A percentile compares a stretch with the other conserved stretches of the same genome.
Evolutionary conservation across 2,329 filamentous ascomycete genomes (phyloP).

Genomic region (Cladophialophora psammophila): DNA sequence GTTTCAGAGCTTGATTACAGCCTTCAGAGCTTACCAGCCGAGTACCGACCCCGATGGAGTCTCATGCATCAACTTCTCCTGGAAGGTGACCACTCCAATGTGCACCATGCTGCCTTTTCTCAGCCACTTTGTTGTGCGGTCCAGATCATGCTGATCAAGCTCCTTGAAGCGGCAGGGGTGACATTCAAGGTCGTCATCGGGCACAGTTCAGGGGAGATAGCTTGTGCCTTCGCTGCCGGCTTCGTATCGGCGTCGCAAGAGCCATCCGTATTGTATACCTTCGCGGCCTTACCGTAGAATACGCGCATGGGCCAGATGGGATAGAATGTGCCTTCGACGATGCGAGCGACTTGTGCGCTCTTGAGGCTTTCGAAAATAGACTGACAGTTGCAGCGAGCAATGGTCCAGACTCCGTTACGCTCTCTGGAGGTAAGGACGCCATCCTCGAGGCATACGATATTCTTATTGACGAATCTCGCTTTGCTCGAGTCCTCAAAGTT

Average conservation of each 20-base stretch:
- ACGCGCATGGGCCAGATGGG: background rate
- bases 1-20: conserved; percentile 27
- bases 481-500: conserved; percentile 43
- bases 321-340: conserved; percentile 38
- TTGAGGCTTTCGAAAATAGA: conserved; percentile 12
- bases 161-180: conserved; percentile 42
- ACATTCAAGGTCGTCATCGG: conserved; percentile 42
- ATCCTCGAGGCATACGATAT: conserved; percentile 36
- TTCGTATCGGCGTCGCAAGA: conserved; percentile 27
- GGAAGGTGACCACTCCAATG: conserved; percentile 24
- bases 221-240: conserved; percentile 46
- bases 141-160: conserved; percentile 46
- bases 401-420: conserved; percentile 44
- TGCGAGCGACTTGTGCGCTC: conserved; percentile 8
- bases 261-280: conserved; percentile 40
- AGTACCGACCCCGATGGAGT: conserved; percentile 11
- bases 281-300: conserved; percentile 34
- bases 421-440: conserved; percentile 43
- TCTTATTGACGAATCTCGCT: conserved; percentile 38
- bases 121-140: conserved; percentile 47
- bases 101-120: conserved; percentile 42
- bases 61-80: conserved; percentile 32
- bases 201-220: conserved; percentile 49
- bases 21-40: background rate
- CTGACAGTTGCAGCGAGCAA: conserved; percentile 45